Evolutionary conservation across 1,139 yeast species (phyloP).

Genomic region (Geotrichum reessii): DNA sequence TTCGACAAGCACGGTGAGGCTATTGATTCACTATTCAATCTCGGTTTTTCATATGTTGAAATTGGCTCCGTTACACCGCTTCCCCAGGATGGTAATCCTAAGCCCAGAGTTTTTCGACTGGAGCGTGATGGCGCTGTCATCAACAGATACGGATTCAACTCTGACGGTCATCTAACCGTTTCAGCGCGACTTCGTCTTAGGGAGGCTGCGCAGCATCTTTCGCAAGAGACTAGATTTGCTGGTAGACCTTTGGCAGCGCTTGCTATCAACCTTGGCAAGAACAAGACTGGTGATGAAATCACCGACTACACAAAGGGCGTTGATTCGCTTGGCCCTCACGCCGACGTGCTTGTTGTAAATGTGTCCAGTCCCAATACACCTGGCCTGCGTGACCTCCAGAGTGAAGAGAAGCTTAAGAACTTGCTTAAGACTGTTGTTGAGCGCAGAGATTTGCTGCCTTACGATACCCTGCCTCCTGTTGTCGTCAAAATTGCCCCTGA

Average conservation of each 20-base stretch:
- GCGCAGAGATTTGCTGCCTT: constrained; percentile 35
- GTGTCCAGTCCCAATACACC: constrained; percentile 98
- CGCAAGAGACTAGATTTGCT: constrained; percentile 42
- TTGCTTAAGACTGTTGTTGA: constrained; percentile 49
- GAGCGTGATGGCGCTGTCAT: constrained; percentile 84
- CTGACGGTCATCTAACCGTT: constrained; percentile 78
- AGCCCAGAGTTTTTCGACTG: constrained; percentile 83
- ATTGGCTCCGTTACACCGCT: constrained; percentile 89
- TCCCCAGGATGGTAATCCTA: constrained; percentile 91
- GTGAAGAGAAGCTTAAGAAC: constrained; percentile 62
- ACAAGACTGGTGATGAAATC: constrained; percentile 85
- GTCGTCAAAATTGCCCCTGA: constrained; percentile 93
- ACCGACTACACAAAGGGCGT: constrained; percentile 84
- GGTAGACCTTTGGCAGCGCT: constrained; percentile 60
- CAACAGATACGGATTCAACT: constrained; percentile 91
- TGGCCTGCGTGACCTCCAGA: constrained; percentile 82
- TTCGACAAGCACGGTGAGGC: constrained; percentile 92
- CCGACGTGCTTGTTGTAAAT: constrained; percentile 83
- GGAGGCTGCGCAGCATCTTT: constrained; percentile 18
- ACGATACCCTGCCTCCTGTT: constrained; percentile 47
- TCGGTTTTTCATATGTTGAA: constrained; percentile 87
- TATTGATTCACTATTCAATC: constrained; percentile 69
- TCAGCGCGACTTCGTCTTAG: constrained; percentile 60
- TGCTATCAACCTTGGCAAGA: constrained; percentile 85
- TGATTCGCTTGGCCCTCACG: constrained; percentile 68